Evolutionary conservation across 2,329 filamentous ascomycete species (phyloP).

Genomic region (Bipolaris sorokiniana): DNA sequence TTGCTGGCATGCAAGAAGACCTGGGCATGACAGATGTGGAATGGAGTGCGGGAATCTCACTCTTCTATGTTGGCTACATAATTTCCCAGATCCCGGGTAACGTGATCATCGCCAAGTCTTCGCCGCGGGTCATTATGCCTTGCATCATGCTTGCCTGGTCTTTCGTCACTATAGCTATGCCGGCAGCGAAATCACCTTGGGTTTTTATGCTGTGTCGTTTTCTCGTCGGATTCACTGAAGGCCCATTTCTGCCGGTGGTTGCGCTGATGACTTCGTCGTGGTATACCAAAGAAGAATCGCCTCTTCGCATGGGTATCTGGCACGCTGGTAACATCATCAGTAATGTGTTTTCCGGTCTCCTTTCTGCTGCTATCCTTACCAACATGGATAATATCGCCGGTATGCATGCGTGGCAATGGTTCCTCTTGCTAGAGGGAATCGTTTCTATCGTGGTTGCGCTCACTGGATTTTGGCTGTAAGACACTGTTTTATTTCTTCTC

Average conservation of each 20-base stretch:
- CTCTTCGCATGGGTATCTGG: constrained; percentile 55
- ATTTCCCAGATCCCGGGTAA: constrained; percentile 57
- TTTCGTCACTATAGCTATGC: constrained; percentile 53
- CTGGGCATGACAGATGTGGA: constrained; percentile 38
- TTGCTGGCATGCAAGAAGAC: constrained; percentile 50
- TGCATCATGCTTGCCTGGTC: constrained; percentile 52
- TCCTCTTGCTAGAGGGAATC: constrained; percentile 62
- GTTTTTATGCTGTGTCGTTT: constrained; percentile 49
- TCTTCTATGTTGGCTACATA: constrained; percentile 57
- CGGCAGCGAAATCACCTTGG: constrained; percentile 40
- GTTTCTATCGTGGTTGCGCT: constrained; percentile 53
- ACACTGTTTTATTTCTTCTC: too few species aligned
- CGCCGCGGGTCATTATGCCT: constrained; percentile 46
- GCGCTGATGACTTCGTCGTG: constrained; percentile 52
- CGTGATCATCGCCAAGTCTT: constrained; percentile 51
- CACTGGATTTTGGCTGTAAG: constrained; percentile 40
- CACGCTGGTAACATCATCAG: constrained; percentile 56
- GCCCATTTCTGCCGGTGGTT: constrained; percentile 49
- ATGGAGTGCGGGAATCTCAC: constrained; percentile 52
- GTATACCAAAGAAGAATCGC: constrained; percentile 56
- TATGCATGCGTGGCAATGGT: constrained; percentile 52
- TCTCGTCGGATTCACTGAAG: constrained; percentile 51
- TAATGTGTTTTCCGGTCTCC: constrained; percentile 55
- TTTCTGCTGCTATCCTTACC: constrained; percentile 55
- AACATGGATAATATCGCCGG: constrained; percentile 53